Evolutionary conservation across 148 eudicot species (phyloP).

Genomic region (Heliamphora exappendiculata): DNA sequence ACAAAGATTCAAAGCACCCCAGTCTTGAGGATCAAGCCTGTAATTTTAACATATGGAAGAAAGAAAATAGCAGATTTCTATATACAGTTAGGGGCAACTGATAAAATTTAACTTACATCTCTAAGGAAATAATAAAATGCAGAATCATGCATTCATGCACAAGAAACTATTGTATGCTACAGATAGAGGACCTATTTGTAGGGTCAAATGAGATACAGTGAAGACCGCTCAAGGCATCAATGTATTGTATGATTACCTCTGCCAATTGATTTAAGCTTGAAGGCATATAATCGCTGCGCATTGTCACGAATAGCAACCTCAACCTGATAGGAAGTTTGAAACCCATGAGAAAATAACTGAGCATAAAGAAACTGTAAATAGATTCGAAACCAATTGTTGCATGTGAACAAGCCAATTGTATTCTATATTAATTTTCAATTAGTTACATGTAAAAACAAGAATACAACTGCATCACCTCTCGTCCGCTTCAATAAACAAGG

Average conservation of each 20-base stretch:
- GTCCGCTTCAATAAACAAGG: neutral
- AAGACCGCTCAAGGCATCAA: slow-evolving; percentile 3
- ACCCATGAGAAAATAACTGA: neutral
- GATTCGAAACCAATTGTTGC: neutral
- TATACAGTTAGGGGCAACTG: neutral
- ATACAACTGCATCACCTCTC: neutral
- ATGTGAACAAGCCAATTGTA: neutral
- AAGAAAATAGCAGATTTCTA: neutral
- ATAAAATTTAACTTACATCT: neutral
- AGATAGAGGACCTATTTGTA: neutral
- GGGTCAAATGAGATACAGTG: neutral
- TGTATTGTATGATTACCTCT: slow-evolving; percentile 41
- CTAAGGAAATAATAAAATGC: neutral
- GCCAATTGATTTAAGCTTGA: slow-evolving; percentile 55
- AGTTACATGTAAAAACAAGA: neutral
- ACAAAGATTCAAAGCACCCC: neutral
- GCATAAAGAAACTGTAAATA: neutral
- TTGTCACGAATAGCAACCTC: slow-evolving; percentile 95
- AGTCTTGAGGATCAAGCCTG: neutral
- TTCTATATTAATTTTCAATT: neutral
- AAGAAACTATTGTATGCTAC: neutral
- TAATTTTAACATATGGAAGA: neutral
- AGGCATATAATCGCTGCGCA: slow-evolving; percentile 82
- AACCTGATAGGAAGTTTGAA: slow-evolving; percentile 42
- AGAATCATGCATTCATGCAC: neutral